Percentiles rank a stretch among this genome's conserved stretches.
phyloP scores from a whole-genome alignment of 306 rosid species.

The Lablab purpureus region DNA sequence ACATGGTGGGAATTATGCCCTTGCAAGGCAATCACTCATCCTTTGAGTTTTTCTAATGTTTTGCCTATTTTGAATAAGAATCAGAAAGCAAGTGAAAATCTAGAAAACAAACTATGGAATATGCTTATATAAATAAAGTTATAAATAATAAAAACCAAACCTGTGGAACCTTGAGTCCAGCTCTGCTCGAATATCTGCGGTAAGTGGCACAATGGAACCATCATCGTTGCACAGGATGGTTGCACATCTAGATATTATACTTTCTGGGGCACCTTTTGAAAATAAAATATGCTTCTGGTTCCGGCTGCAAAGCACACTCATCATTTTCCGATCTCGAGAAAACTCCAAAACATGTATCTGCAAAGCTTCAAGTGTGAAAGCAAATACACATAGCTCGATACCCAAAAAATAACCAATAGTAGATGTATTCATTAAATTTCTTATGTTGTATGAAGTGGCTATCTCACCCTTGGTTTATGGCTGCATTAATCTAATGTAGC shows the following conservation, averaged over 20 bases:
- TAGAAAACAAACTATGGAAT: slow-evolving; percentile 4
- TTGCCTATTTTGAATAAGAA: slow-evolving; percentile 37
- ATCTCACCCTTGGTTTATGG: slow-evolving; percentile 24
- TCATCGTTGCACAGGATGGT: slow-evolving; percentile 78
- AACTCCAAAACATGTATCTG: slow-evolving; percentile 85
- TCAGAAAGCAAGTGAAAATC: slow-evolving; percentile 20
- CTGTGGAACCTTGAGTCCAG: slow-evolving; percentile 79
- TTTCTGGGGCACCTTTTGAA: slow-evolving; percentile 98
- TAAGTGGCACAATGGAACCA: slow-evolving; percentile 77
- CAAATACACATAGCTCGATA: slow-evolving; percentile 19
- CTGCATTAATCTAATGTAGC: slow-evolving; percentile 25
- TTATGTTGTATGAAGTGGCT: background rate
- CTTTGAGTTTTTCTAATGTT: slow-evolving; percentile 23
- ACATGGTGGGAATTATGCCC: slow-evolving; percentile 26
- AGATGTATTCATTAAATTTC: slow-evolving; percentile 30
- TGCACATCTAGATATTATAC: slow-evolving; percentile 84
- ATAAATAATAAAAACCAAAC: slow-evolving; percentile 53
- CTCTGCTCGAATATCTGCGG: slow-evolving; percentile 75
- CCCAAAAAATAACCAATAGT: slow-evolving; percentile 34
- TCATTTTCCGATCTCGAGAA: slow-evolving; percentile 97
- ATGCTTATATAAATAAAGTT: background rate
- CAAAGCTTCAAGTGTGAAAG: slow-evolving; percentile 53
- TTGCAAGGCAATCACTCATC: slow-evolving; percentile 21
- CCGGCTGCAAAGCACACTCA: slow-evolving; percentile 95
- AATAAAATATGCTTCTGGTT: slow-evolving; percentile 79